Conservation (phyloP, 306 rosid species). For the Vigna nakashimae region DNA sequence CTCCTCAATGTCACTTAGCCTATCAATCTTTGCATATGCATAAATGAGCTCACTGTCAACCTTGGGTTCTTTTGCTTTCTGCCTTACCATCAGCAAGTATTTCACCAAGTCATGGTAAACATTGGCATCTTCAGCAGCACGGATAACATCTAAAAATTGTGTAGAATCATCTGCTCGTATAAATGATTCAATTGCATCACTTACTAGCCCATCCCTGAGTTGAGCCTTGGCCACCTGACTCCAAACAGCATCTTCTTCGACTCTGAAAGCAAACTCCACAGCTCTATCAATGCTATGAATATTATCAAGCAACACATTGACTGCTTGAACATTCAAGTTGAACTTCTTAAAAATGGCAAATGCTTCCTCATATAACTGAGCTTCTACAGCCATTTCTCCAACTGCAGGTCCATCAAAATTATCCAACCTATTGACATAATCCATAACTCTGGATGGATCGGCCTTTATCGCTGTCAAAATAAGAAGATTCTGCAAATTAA, state of each 20-base stretch:
- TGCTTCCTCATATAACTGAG: constrained; percentile 92
- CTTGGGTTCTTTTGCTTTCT: constrained; percentile 91
- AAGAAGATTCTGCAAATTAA: constrained; percentile 93
- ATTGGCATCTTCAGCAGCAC: constrained; percentile 83
- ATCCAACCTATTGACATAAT: constrained; percentile 91
- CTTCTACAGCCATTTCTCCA: constrained; percentile 98
- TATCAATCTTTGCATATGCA: constrained; percentile 97
- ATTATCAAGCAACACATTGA: constrained; percentile 87
- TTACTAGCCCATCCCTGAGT: constrained; percentile 92
- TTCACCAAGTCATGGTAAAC: constrained; percentile 96
- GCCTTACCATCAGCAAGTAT: constrained; percentile 97
- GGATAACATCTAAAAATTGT: constrained; percentile 91
- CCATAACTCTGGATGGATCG: constrained; percentile 99
- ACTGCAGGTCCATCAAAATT: constrained; percentile 99
- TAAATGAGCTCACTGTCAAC: constrained; percentile 97
- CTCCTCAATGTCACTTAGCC: constrained; percentile 95
- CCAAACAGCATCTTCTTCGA: constrained; percentile 99
- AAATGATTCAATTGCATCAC: constrained; percentile 98
- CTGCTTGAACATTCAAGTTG: constrained; percentile 98
- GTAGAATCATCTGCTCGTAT: constrained; percentile 97
- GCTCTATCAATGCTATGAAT: constrained; percentile 92
- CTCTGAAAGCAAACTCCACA: constrained; percentile 98
- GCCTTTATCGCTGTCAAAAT: constrained; percentile 98
- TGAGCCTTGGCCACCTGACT: constrained; percentile 99
- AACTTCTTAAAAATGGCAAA: constrained; percentile 97